Conservation (phyloP, 441 rosid species). For the Gossypium laxum region DNA sequence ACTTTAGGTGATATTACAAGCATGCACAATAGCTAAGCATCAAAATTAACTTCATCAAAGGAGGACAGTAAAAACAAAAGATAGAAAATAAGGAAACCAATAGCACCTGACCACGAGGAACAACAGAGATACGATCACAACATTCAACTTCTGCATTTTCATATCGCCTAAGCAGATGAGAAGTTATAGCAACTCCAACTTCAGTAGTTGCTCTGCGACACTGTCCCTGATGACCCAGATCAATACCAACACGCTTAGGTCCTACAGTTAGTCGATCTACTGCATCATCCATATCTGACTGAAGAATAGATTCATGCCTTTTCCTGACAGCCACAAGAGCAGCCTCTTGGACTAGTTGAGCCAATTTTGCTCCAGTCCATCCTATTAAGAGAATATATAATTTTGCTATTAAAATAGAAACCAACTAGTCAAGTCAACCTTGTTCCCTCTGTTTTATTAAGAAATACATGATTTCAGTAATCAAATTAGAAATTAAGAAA, state of each 20-base stretch:
- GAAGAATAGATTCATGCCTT: constrained; percentile 58
- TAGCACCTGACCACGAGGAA: constrained; percentile 80
- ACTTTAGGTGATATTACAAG: neutral
- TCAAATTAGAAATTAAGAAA: constrained; percentile 1
- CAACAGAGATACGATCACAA: constrained; percentile 76
- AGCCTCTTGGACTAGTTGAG: constrained; percentile 87
- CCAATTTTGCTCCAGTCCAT: constrained; percentile 87
- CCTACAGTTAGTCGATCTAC: constrained; percentile 90
- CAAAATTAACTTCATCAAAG: neutral
- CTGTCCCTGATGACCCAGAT: constrained; percentile 74
- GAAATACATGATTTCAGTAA: constrained; percentile 2
- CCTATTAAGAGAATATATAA: constrained; percentile 30
- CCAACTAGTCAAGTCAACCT: constrained; percentile 51
- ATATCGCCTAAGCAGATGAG: constrained; percentile 65
- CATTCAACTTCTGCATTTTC: constrained; percentile 70
- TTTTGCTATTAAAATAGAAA: neutral
- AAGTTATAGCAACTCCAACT: constrained; percentile 74
- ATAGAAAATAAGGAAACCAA: constrained; percentile 24
- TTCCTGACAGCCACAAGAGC: constrained; percentile 92
- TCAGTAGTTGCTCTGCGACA: constrained; percentile 86
- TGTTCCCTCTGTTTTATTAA: constrained; percentile 66
- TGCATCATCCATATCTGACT: constrained; percentile 80
- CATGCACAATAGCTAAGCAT: neutral
- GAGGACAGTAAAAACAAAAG: neutral
- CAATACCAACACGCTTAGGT: constrained; percentile 66